These are phyloP conservation scores for Paspalum vaginatum DNA, from an alignment of 176 grass and related monocot genomes.

Conservation along the genomic window DNA sequence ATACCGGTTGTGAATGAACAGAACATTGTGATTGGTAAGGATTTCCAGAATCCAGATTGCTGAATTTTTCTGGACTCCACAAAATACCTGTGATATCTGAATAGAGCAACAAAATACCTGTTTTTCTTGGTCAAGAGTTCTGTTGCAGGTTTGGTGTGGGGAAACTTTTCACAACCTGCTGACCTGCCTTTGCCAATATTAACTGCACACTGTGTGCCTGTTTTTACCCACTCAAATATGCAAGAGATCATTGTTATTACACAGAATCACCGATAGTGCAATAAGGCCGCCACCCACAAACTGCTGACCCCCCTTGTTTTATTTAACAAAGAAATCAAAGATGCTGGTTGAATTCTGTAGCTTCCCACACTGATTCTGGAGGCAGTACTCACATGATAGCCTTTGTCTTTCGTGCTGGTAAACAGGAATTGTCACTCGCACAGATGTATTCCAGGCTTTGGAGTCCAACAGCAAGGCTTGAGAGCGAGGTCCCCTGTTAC, in stretches of 20 bases:
- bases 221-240: no score
- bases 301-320: no score
- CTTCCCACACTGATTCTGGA: neutral
- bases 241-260: no score
- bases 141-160: neutral
- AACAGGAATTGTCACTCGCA: constrained; percentile 5
- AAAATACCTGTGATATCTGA: neutral
- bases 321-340: no score
- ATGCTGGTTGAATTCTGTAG: neutral
- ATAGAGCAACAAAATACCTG: neutral
- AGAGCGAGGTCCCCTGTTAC: neutral
- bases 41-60: neutral
- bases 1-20: constrained; percentile 75
- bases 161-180: neutral
- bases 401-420: neutral
- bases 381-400: neutral
- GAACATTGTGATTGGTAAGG: constrained; percentile 61
- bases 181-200: neutral
- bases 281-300: no score
- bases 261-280: no score
- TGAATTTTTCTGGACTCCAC: neutral
- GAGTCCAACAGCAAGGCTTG: neutral
- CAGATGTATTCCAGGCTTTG: neutral
- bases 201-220: neutral
- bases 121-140: neutral